Base-by-base conservation (phyloP, 176 grass and related monocot genomes). In the Rhynchospora pubera region DNA sequence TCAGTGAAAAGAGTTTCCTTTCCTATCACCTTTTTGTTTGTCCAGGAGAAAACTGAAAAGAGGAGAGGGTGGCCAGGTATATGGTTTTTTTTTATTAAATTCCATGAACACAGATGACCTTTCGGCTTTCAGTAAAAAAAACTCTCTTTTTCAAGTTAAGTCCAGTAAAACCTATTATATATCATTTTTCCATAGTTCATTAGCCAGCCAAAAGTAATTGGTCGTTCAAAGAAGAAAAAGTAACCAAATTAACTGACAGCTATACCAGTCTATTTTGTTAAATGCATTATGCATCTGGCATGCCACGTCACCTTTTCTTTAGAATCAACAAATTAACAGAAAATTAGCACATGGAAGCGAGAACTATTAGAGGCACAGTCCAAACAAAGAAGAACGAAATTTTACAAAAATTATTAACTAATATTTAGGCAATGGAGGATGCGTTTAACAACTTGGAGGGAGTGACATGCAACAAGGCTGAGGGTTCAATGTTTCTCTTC, bases 401-500 rank as follows among this genome's bases (percentile, higher is more conserved):
- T 23, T 11, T 50, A 51, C 9, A 51, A n/a, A 60, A 60, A 11
- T 14, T 26, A 79, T 43, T n/a, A 39, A 28, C 22, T 71, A 52
- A 52, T 5, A 74, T 74, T 28, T 28, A 97, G 94, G 86, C 86
- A 62, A 72, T 97, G 66, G 94, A 94, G 73, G 65, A 91, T 85
- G 94, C 94, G 57, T 97, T 94, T 53, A 92, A 92, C 72, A 88
- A 57, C 11, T 89, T 97, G 43, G 94, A 97, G 67, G 94, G 90
- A 67, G 78, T 94, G 63, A 82, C 88, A 26, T 97, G 94, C 79
- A 97, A 97, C 88, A 92, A 94, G 68, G 85, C 91, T 15, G 94
- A 97, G 87, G 94, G 91, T 79, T 89, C 94, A 18, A 92, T 97
- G 90, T 97, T 92, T 77, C 80, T 97, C 48, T 97, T 97, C 83